These are phyloP conservation scores for Podaxis sp. DNA, from an alignment of 768 basidiomycete species.

Conservation along the genomic window DNA sequence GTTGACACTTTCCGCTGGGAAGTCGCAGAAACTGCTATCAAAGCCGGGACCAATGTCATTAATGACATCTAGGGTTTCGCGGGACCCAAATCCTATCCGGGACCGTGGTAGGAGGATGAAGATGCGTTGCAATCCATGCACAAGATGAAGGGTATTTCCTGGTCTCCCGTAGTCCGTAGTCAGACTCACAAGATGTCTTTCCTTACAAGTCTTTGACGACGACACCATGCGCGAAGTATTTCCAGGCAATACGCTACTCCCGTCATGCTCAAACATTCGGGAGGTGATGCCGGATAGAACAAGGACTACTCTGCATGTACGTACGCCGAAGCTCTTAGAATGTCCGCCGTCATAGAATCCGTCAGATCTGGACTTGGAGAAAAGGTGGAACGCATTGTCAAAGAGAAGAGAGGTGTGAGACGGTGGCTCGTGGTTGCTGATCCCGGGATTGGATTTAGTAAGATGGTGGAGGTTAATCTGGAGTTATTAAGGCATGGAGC, in stretches of 20 bases:
- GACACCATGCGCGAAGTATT: no score
- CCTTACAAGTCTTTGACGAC: no score
- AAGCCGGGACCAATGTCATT: slow-evolving; percentile 87
- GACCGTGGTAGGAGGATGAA: slow-evolving; percentile 20
- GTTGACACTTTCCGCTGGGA: slow-evolving; percentile 87
- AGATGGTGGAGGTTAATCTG: slow-evolving; percentile 73
- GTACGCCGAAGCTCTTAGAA: slow-evolving; percentile 28
- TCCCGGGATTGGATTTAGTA: slow-evolving; percentile 95
- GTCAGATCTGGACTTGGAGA: slow-evolving; percentile 71
- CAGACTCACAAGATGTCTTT: no score
- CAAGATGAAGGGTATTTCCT: slow-evolving; percentile 75
- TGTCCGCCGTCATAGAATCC: slow-evolving; percentile 56
- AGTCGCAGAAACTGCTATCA: slow-evolving; percentile 73
- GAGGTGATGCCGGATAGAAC: slow-evolving; percentile 77
- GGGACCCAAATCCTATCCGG: slow-evolving; percentile 50
- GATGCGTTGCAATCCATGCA: slow-evolving; percentile 39
- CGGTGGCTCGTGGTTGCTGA: slow-evolving; percentile 90
- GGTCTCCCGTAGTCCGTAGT: no score
- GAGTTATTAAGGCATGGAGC: slow-evolving; percentile 56
- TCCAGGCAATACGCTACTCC: slow-evolving; percentile 70
- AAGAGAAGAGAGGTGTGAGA: slow-evolving; percentile 68
- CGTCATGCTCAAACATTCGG: slow-evolving; percentile 91
- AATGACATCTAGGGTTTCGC: slow-evolving; percentile 89
- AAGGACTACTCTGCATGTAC: slow-evolving; percentile 58
- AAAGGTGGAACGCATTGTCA: slow-evolving; percentile 64